These are phyloP conservation scores for Ustilago esculenta DNA, from an alignment of 1,284 basidiomycete species.

Conservation along the genomic window DNA sequence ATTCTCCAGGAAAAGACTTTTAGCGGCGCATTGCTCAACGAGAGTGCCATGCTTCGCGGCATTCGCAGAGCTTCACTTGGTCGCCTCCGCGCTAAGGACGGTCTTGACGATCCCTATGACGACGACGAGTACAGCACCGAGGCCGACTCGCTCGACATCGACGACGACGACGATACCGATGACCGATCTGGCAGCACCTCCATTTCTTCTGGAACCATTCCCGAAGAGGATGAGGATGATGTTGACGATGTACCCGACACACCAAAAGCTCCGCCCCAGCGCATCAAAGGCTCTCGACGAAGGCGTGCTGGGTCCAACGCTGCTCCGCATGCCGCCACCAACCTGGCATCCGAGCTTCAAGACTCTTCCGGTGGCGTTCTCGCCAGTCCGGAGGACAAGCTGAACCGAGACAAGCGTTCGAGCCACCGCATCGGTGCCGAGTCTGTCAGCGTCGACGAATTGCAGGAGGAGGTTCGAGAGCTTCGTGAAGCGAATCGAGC, in stretches of 20 bases:
- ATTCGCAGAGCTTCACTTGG: constrained; percentile 27
- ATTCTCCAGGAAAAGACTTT: constrained; percentile 60
- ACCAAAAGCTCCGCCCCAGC: constrained; percentile 30
- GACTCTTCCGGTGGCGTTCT: constrained; percentile 73
- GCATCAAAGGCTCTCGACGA: constrained; percentile 15
- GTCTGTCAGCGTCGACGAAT: constrained; percentile 36
- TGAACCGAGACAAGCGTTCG: constrained; percentile 47
- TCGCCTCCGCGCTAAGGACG: constrained; percentile 13
- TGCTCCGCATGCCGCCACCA: constrained; percentile 4
- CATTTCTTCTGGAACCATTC: constrained; percentile 25
- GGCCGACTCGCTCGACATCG: constrained; percentile 21
- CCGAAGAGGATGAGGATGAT: constrained; percentile 48
- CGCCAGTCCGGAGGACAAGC: constrained; percentile 17
- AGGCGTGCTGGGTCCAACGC: constrained; percentile 13
- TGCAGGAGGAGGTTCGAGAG: constrained; percentile 80
- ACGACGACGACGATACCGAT: constrained; percentile 23
- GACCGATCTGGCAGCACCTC: constrained; percentile 14
- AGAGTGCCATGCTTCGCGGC: constrained; percentile 53
- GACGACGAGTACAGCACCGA: constrained; percentile 37
- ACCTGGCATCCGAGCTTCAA: constrained; percentile 79
- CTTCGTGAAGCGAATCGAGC: constrained; percentile 95
- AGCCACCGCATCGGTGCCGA: constrained; percentile 50
- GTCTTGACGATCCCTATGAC: constrained; percentile 36
- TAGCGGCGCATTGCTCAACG: constrained; percentile 52
- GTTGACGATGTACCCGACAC: constrained; percentile 58